Evolutionary conservation across 805 yeast species (phyloP).

Genomic region (Jamesozyma gamospora): DNA sequence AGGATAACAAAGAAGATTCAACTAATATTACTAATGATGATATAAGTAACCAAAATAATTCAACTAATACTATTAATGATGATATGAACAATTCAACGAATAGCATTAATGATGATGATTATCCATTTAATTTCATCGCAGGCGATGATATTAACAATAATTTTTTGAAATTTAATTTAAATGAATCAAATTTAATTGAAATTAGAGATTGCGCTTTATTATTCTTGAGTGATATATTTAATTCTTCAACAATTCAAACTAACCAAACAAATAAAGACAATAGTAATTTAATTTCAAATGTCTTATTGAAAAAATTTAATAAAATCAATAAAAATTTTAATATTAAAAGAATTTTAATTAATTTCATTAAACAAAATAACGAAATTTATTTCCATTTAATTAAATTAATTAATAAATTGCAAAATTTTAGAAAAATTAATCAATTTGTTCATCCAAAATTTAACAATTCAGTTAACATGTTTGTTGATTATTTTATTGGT

Average conservation of each 20-base stretch:
- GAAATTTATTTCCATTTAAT: constrained; percentile 13
- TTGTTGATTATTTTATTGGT: constrained; percentile 11
- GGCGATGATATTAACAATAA: constrained; percentile 8
- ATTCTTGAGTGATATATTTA: constrained; percentile 14
- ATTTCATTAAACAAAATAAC: constrained; percentile 10
- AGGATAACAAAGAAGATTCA: neutral
- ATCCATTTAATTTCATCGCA: constrained; percentile 8
- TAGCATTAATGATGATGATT: neutral
- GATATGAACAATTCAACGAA: neutral
- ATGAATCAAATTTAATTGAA: constrained; percentile 9
- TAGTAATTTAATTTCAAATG: constrained; percentile 9
- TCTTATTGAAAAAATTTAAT: constrained; percentile 18
- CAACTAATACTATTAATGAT: no score
- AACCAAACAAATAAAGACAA: constrained; percentile 1
- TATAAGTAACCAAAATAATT: neutral
- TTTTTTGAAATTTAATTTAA: constrained; percentile 1
- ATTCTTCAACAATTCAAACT: neutral
- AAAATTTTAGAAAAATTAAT: neutral
- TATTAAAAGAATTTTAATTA: constrained; percentile 3
- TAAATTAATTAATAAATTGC: constrained; percentile 9
- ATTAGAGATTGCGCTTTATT: constrained; percentile 17
- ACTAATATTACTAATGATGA: constrained; percentile 11
- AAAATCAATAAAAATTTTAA: constrained; percentile 5
- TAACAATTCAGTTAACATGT: constrained; percentile 7
- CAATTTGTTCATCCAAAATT: constrained; percentile 7